Evolutionary conservation across 257 asterid species (phyloP), one percentile per base, ranked within the genome.

Genomic region (Fraxinus anomala): DNA sequence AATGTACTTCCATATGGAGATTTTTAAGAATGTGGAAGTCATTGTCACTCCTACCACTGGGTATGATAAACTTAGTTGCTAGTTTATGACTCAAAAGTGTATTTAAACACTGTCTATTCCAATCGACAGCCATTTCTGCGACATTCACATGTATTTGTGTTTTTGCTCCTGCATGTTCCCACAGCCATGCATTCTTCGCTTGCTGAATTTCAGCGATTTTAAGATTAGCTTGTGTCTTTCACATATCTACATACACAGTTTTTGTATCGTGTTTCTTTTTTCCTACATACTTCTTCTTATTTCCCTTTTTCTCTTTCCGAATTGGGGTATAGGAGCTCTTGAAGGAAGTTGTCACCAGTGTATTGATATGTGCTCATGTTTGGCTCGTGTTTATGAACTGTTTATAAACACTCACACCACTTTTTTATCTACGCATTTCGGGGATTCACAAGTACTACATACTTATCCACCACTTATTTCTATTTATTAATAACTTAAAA

Each of bases 21-120:
- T 87, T 30, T 92, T 93, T 77, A 90, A 91, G 80, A 86, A 86
- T 82, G 98, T 91, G 86, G 99, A 96, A 82, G 86, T 93, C 75
- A 93, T 96, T 81, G 94, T 96, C 81, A 93, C 98, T 79, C 97
- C 99, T 54, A 96, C 99, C 40, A 89, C 99, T 2, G 98, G 98
- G 99, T 93, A 91, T 65, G 73, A 77, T 49, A 54, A 66, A 73
- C 72, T 34, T 66, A 65, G 66, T 47, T 17, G 49, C 65, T 33
- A 70, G n/a, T 44, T 68, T 28, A 61, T 39, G 71, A 51, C 63
- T 54, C 26, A 31, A 69, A 47, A 70, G n/a, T 37, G 40, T 65
- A 73, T 49, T 59, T 21, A 59, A 13, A 59, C 67, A 59, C 12
- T 54, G 67, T 59, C 24, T 59, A 26, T 63, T 63, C 34, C 69